phyloP scores from a whole-genome alignment of 495 filamentous ascomycete species.

The Penicillium waksmanii region DNA sequence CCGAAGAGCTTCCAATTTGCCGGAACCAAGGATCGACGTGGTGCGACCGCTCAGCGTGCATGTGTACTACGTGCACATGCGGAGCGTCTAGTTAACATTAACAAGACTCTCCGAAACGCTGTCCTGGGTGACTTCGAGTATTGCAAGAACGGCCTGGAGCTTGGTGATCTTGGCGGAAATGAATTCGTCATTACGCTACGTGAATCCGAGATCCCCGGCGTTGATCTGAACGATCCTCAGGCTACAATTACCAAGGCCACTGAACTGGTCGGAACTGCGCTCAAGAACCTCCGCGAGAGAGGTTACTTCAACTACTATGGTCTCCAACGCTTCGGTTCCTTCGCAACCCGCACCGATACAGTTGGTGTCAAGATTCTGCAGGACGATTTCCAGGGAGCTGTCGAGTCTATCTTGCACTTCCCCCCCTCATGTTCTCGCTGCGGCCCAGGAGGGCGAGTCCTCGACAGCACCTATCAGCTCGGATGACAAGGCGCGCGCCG shows the following conservation, averaged over 20 bases:
- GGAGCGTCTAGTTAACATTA: constrained; percentile 64
- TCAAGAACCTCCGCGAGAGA: constrained; percentile 57
- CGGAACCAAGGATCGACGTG: constrained; percentile 92
- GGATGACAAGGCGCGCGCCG: constrained; percentile 78
- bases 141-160: constrained; percentile 65
- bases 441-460: constrained; percentile 42
- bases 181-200: constrained; percentile 90
- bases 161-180: constrained; percentile 86
- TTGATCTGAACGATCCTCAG: constrained; percentile 43
- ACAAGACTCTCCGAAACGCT: constrained; percentile 62
- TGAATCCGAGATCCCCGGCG: constrained; percentile 68
- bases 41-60: constrained; percentile 83
- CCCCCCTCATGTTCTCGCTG: constrained; percentile 55
- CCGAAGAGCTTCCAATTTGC: constrained; percentile 78
- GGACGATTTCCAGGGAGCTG: constrained; percentile 76
- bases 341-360: constrained; percentile 76
- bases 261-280: constrained; percentile 57
- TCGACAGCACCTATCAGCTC: constrained; percentile 51
- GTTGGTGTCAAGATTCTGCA: constrained; percentile 83
- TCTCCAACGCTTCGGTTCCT: constrained; percentile 90
- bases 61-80: constrained; percentile 69
- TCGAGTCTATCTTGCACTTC: constrained; percentile 71
- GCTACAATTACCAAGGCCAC: constrained; percentile 45
- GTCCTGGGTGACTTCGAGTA: constrained; percentile 79
- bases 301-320: constrained; percentile 98